Conservation (phyloP, 2,329 filamentous ascomycete genomes). For the Verticillium alfalfae region DNA sequence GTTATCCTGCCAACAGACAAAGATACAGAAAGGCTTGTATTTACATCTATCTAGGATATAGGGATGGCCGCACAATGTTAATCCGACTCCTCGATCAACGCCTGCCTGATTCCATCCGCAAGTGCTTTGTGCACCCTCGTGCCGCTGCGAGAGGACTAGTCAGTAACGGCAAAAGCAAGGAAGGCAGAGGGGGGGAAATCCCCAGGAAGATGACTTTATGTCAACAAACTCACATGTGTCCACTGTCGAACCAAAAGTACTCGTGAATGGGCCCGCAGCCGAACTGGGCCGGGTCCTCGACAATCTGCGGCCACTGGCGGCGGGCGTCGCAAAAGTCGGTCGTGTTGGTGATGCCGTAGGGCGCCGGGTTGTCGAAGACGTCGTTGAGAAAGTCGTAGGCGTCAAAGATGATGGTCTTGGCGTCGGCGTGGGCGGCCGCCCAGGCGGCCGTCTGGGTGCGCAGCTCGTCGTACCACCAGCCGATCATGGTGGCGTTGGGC, state of each 20-base stretch:
- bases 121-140: background rate
- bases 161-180: background rate
- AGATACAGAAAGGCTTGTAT: too few relatives aligned
- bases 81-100: background rate
- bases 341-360: conserved; percentile 20
- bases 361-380: conserved; percentile 18
- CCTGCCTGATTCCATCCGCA: background rate
- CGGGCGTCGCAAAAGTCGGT: conserved; percentile 18
- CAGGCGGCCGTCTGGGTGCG: conserved; percentile 22
- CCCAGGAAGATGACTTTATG: too few relatives aligned
- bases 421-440: conserved; percentile 10
- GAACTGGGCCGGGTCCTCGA: conserved; percentile 14
- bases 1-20: too few relatives aligned
- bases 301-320: conserved; percentile 15
- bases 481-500: background rate
- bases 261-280: conserved; percentile 19
- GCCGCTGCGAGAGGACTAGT: background rate
- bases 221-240: conserved; percentile 12
- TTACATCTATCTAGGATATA: too few relatives aligned
- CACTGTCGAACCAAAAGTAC: conserved; percentile 25
- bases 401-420: conserved; percentile 20
- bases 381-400: conserved; percentile 22
- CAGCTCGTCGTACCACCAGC: conserved; percentile 1
- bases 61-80: background rate
- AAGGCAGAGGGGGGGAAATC: too few relatives aligned